phyloP scores from a whole-genome alignment of 208 protist species.

The Leptomonas seymouri region DNA sequence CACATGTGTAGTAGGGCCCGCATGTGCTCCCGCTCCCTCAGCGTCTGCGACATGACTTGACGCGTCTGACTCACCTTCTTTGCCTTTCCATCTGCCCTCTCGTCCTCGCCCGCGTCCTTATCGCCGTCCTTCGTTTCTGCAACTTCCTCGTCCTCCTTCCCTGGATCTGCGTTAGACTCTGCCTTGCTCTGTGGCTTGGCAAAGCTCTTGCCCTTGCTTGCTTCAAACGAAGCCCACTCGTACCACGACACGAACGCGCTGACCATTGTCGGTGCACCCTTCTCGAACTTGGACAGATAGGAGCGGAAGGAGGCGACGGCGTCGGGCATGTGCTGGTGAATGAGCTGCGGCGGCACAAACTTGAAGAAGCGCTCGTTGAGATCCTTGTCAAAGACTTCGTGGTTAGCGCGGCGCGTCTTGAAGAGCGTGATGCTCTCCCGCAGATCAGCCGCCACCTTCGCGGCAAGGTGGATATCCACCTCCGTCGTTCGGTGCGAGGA shows the following conservation, averaged over 20 bases:
- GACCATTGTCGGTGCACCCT: conserved; percentile 52
- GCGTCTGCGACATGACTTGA: conserved; percentile 65
- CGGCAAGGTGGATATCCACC: conserved; percentile 79
- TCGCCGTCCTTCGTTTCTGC: conserved; percentile 33
- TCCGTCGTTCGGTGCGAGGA: conserved; percentile 59
- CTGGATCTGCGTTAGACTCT: background rate
- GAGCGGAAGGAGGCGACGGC: conserved; percentile 64
- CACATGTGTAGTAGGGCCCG: conserved; percentile 86
- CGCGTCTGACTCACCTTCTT: conserved; percentile 53
- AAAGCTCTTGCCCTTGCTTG: conserved; percentile 54
- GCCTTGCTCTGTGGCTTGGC: conserved; percentile 16
- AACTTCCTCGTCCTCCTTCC: conserved; percentile 19
- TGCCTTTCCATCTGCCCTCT: conserved; percentile 32
- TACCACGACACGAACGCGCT: conserved; percentile 78
- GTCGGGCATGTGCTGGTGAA: conserved; percentile 78
- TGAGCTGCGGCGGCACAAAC: conserved; percentile 76
- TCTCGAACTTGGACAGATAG: conserved; percentile 78
- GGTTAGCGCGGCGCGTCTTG: conserved; percentile 45
- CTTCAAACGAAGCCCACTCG: conserved; percentile 85
- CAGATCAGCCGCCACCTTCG: conserved; percentile 76
- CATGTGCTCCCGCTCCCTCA: conserved; percentile 81
- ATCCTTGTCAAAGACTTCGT: conserved; percentile 51
- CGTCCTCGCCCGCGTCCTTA: background rate
- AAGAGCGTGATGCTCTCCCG: conserved; percentile 68
- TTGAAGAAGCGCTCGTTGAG: conserved; percentile 69